Base-by-base conservation (phyloP, 164 flowering plant species). In the Chimonanthus praecox region DNA sequence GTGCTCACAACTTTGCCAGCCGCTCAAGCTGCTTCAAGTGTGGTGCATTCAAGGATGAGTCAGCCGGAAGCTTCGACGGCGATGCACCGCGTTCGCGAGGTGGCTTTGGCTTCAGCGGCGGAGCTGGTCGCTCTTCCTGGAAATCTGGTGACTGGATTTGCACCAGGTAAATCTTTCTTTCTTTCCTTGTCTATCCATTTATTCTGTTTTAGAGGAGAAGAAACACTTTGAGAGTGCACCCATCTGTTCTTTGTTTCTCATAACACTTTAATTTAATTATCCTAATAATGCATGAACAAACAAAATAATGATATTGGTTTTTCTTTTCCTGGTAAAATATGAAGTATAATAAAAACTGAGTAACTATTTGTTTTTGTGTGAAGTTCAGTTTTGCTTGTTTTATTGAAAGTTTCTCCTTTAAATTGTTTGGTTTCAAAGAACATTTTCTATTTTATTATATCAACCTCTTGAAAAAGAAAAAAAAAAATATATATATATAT, bases 101-200 rank as follows among this genome's bases (percentile, higher is more conserved):
- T 20, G 89, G 85, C 2, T 74, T 71, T 20, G 85, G 83, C 6
- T 69, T 75, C 67, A 81, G 85, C 13, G 58, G 69, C 54, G 73
- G 79, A 3, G 75, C 80, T 3, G 85, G 87, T 63, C 83, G 88
- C 58, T 84, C 98, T 49, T 89, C 88, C 1, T 95, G 97, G 98
- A 95, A 90, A 76, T 94, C 98, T 7, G 98, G 99, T 33, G 99
- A 95, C 79, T 94, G 99, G 99, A 88, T 94, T 64, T 95, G 99
- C 82, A 83, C 78, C 82, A 88, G 98, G 99, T 92, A 75, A 63
- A 54, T 13, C 15, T 4, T 47, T 61, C 15, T 3, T 18, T 49
- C 48, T 48, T 13, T 58, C 16, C 2, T 71, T 8, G 44, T 64
- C 5, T 64, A 3, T 69, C 15, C 33, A 51, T 51, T 15, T 11